Conservation (phyloP, 768 basidiomycete species). For the Dictyophora rubrovolvata region DNA sequence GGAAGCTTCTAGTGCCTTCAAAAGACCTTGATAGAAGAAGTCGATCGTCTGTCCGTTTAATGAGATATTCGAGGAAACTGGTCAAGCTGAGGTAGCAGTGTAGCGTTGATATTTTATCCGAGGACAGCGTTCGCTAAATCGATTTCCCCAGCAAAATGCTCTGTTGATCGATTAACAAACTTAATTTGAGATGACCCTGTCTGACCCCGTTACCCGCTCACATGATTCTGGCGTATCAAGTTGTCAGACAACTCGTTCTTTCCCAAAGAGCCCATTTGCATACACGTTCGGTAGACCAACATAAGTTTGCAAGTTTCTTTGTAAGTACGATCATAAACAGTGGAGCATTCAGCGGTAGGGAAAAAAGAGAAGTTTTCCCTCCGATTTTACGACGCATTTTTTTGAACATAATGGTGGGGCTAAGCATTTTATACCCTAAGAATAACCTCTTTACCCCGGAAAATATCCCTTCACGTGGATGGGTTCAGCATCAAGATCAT, state of each 20-base stretch:
- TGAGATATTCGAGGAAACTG: not conserved
- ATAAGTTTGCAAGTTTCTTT: too few relatives aligned
- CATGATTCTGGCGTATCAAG: not conserved
- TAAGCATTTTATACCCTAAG: not conserved
- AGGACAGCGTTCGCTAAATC: not conserved
- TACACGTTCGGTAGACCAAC: too few relatives aligned
- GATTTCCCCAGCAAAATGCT: not conserved
- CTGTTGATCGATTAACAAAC: not conserved
- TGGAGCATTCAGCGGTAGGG: not conserved
- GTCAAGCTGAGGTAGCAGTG: not conserved
- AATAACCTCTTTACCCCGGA: not conserved
- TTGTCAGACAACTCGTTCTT: not conserved
- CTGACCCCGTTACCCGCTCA: not conserved
- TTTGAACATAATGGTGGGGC: not conserved
- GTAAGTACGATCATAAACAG: not conserved
- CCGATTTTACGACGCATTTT: not conserved
- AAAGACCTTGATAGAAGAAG: too few relatives aligned
- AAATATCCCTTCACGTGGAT: not conserved
- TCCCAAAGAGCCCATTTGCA: too few relatives aligned
- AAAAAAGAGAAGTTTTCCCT: not conserved
- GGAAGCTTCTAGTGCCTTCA: not conserved
- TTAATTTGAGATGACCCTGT: not conserved
- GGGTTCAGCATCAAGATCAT: not conserved
- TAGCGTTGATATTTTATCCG: not conserved
- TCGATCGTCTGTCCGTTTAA: not conserved